A percentile compares a stretch with the other conserved stretches of the same genome.
These are phyloP conservation scores for Pecoramyces ruminantium DNA, from an alignment of 192 early-diverging fungal species.

Conservation along the genomic window DNA sequence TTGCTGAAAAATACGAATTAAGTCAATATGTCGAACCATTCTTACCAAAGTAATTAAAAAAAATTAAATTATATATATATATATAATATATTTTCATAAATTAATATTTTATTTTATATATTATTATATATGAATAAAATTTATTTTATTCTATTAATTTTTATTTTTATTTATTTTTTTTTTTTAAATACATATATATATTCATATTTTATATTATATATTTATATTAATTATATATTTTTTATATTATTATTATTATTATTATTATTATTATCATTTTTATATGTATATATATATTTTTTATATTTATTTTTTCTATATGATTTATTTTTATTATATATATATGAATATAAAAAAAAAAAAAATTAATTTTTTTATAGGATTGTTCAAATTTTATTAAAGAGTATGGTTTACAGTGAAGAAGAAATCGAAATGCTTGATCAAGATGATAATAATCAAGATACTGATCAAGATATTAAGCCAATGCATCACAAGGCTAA, in stretches of 20 bases:
- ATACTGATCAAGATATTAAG: constrained; percentile 83
- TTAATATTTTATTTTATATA: too few relatives aligned
- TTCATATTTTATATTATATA: too few relatives aligned
- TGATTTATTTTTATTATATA: background rate
- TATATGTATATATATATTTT: too few relatives aligned
- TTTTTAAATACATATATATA: too few relatives aligned
- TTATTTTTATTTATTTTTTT: too few relatives aligned
- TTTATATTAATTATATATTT: background rate
- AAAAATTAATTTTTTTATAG: constrained; percentile 18
- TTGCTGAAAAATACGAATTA: constrained; percentile 82
- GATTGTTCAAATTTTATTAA: constrained; percentile 79
- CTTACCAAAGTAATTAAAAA: constrained; percentile 1
- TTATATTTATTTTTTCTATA: too few relatives aligned
- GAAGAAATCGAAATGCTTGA: constrained; percentile 67
- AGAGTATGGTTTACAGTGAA: constrained; percentile 95
- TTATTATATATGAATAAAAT: too few relatives aligned
- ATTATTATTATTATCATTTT: too few relatives aligned
- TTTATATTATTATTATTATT: constrained; percentile 11
- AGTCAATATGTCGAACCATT: constrained; percentile 29
- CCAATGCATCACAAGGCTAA: constrained; percentile 78
- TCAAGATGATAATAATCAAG: constrained; percentile 62
- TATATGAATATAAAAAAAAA: background rate
- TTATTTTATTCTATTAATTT: too few relatives aligned
- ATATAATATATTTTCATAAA: too few relatives aligned
- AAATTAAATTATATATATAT: background rate